A percentile compares a stretch with the other conserved stretches of the same genome.
phyloP scores from a whole-genome alignment of 176 grass and related monocot genomes.

The Carex parvula region DNA sequence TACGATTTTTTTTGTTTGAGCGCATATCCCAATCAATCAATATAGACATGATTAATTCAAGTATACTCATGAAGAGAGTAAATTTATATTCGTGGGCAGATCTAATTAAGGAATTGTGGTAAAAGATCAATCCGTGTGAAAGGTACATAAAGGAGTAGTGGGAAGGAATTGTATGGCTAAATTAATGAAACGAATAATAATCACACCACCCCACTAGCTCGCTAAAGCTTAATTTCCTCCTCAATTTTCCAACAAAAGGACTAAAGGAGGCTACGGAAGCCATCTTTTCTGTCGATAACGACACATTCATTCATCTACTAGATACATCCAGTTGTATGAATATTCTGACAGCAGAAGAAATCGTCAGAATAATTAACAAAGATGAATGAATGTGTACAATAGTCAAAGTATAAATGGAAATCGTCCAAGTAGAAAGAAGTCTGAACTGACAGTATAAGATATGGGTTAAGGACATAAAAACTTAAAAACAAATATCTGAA shows the following conservation, averaged over 20 bases:
- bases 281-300: constrained; percentile 14
- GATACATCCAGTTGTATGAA: background rate
- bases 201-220: background rate
- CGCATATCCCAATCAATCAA: too few species aligned
- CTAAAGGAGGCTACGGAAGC: background rate
- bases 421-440: too few species aligned
- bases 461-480: too few species aligned
- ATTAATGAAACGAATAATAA: background rate
- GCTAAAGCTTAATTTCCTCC: background rate
- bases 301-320: constrained; percentile 17
- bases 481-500: too few species aligned
- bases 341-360: too few species aligned
- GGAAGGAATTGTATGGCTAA: background rate
- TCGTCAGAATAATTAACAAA: too few species aligned
- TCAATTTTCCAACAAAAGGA: background rate
- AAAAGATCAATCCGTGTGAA: background rate
- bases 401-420: too few species aligned
- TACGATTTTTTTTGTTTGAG: too few species aligned
- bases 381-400: too few species aligned
- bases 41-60: too few species aligned
- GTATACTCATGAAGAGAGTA: too few species aligned
- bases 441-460: too few species aligned
- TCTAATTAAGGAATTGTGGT: background rate
- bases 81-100: background rate
- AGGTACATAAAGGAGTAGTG: constrained; percentile 1